Base-by-base conservation (phyloP, 2,329 filamentous ascomycete genomes). In the Scedosporium dehoogii region DNA sequence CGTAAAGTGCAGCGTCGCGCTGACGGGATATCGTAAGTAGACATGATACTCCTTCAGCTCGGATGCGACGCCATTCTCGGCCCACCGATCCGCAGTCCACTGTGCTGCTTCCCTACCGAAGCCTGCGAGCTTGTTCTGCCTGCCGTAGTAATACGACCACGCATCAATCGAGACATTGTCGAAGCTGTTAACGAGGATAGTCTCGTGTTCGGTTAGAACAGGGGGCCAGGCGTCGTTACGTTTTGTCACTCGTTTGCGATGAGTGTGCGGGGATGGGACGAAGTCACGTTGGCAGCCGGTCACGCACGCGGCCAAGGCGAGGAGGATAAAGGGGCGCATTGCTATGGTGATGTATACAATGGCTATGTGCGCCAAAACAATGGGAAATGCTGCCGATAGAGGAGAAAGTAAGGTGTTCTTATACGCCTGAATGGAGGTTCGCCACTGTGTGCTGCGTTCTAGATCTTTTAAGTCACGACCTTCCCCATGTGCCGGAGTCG, bases 1-100 rank as follows among this genome's bases (percentile, higher is more conserved):
- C 0, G 71, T 73, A 4, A 77, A 66, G 6, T 69, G 70, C 41
- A 88, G 68, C 0, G 80, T 79, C 57, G 85, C 82, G 46, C 78
- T 80, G 6, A 84, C 70, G 0, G 85, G 85, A 63, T 87, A 87
- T 61, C 83, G 84, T 53, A 87, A 71, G 65, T 85, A 87, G 9
- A 84, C 76, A 60, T 85, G 80, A 65, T 86, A 86, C 25, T 81
- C 73, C 0, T 76, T 67, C 0, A 76, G 69, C 12, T 71, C 67
- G 3, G 71, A 63, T 5, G 72, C 68, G 44, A 76, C 68, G 4
- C 74, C 73, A n/a, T 70, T 71, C 53, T 74, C 70, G 4, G 59
- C 66, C 73, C 73, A 76, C n/a, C 68, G 68, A 27, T 75, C 73
- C 0, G 69, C 68, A 1, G 74, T 76, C 74, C 74, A 76, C 59